phyloP scores from a whole-genome alignment of 768 basidiomycete species.

The Lactifluus echinatus region DNA sequence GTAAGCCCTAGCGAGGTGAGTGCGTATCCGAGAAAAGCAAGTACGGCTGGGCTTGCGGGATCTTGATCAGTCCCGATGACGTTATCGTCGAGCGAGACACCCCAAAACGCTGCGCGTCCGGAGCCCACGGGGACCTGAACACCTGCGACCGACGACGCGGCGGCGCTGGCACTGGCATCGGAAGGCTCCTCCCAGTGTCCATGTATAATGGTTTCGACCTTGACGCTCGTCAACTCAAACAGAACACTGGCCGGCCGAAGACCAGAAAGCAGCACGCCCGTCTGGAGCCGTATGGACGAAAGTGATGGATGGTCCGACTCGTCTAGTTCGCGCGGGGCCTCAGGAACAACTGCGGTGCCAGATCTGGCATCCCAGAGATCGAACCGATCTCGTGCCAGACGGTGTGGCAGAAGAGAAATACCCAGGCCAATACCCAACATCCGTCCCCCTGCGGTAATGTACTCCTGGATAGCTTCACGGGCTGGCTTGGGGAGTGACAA shows the following conservation, averaged over 20 bases:
- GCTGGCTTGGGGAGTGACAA: conserved; percentile 32
- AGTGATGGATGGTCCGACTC: not conserved
- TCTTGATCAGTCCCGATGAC: not conserved
- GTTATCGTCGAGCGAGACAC: conserved; percentile 2
- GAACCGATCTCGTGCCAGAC: conserved; percentile 27
- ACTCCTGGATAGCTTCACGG: conserved; percentile 42
- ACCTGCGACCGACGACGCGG: not conserved
- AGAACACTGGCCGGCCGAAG: conserved; percentile 5
- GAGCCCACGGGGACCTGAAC: conserved; percentile 12
- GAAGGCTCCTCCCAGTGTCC: conserved; percentile 10
- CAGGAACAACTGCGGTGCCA: conserved; percentile 18
- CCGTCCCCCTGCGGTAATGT: conserved; percentile 59
- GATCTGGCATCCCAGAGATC: conserved; percentile 33
- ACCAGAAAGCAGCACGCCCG: conserved; percentile 1
- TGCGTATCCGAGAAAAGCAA: conserved; percentile 6
- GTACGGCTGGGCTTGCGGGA: not conserved
- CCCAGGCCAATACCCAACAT: conserved; percentile 60
- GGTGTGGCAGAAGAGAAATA: conserved; percentile 36
- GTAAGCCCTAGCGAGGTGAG: conserved; percentile 25
- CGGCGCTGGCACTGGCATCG: not conserved
- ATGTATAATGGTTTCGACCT: not conserved
- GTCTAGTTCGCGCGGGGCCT: not conserved
- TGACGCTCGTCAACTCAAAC: not conserved
- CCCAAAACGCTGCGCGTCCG: conserved; percentile 15
- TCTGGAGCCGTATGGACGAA: conserved; percentile 7